These are phyloP conservation scores for Blastobotrys illinoisensis DNA, from an alignment of 1,139 yeast genomes.

Conservation along the genomic window DNA sequence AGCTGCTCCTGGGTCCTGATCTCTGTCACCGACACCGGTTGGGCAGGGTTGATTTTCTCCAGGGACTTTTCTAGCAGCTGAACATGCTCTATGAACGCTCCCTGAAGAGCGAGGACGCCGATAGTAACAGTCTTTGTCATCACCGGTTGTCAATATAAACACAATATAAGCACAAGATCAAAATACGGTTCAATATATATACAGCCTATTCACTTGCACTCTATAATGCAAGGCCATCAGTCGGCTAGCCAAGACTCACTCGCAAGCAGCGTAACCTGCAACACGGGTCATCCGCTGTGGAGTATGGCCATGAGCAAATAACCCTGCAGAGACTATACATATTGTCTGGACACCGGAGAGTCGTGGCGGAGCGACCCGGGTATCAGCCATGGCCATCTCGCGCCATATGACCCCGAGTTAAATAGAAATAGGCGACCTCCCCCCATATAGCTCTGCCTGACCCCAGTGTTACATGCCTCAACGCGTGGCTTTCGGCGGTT, in stretches of 20 bases:
- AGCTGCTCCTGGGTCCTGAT: slow-evolving; percentile 53
- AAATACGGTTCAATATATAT: no score
- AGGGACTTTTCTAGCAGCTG: slow-evolving; percentile 37
- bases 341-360: neutral
- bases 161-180: no score
- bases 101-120: slow-evolving; percentile 77
- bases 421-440: neutral
- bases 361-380: slow-evolving; percentile 1
- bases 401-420: neutral
- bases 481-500: neutral
- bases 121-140: slow-evolving; percentile 31
- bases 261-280: no score
- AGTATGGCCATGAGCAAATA: neutral
- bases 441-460: neutral
- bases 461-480: neutral
- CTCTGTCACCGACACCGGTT: slow-evolving; percentile 35
- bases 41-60: slow-evolving; percentile 14
- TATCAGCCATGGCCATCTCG: neutral
- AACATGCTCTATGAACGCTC: slow-evolving; percentile 74
- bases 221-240: neutral
- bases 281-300: neutral
- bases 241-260: neutral
- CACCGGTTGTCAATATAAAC: neutral
- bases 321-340: neutral
- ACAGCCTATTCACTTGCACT: neutral